phyloP scores from a whole-genome alignment of 495 filamentous ascomycete species.

The Oleoguttula mirabilis region DNA sequence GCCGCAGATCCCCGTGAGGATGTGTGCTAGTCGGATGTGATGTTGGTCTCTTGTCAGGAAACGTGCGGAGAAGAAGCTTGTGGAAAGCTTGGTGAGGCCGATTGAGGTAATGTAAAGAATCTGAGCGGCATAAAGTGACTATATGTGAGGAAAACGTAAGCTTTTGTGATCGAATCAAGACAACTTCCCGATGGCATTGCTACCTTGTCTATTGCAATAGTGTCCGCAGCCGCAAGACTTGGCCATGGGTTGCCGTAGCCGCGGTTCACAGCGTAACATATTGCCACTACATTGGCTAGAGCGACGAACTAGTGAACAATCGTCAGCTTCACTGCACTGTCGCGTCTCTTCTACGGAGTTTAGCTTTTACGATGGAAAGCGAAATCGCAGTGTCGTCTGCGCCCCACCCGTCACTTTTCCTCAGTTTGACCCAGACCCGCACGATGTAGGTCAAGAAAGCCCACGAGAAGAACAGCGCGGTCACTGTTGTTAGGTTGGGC shows the following conservation, averaged over 20 bases:
- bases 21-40: background rate
- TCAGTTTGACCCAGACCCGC: background rate
- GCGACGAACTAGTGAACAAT: background rate
- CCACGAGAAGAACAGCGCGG: background rate
- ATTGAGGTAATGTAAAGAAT: slow-evolving; percentile 1
- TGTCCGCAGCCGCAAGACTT: background rate
- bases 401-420: background rate
- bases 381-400: background rate
- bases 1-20: background rate
- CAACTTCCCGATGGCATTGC: no score
- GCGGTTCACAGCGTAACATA: background rate
- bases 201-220: background rate
- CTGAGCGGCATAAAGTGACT: background rate
- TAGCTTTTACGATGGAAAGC: background rate
- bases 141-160: background rate
- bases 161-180: no score
- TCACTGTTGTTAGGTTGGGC: background rate
- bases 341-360: background rate
- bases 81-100: background rate
- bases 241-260: slow-evolving; percentile 1
- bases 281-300: background rate
- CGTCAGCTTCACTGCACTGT: background rate
- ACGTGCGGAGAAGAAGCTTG: background rate
- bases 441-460: background rate
- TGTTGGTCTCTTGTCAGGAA: background rate